Conservation (phyloP, 352 stramenopile genomes). For the Thalassiosira gravida region DNA sequence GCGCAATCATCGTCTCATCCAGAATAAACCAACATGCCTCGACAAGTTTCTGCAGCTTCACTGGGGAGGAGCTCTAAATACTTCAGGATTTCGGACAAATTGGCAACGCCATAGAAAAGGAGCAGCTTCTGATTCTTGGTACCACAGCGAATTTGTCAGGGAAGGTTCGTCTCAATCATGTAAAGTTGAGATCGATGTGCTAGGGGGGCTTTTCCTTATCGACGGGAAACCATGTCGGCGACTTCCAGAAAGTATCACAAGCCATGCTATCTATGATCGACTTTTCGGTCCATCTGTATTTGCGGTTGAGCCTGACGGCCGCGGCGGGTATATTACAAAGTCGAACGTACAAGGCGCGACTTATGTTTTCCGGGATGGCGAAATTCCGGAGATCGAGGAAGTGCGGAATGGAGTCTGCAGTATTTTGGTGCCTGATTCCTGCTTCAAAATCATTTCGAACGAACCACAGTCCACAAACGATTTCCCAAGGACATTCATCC, state of each 20-base stretch:
- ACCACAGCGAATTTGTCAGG: neutral
- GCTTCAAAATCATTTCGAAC: conserved; percentile 4
- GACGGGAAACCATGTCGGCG: conserved; percentile 23
- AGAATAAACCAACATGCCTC: neutral
- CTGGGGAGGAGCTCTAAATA: conserved; percentile 7
- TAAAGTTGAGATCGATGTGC: conserved; percentile 20
- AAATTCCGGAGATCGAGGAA: conserved; percentile 6
- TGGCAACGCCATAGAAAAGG: conserved; percentile 2
- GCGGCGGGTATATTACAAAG: conserved; percentile 13
- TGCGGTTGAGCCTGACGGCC: conserved; percentile 4
- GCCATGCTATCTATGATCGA: conserved; percentile 13
- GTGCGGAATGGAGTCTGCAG: neutral
- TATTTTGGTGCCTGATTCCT: conserved; percentile 13
- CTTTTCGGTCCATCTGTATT: conserved; percentile 20
- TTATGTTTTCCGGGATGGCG: conserved; percentile 9
- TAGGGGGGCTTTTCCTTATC: conserved; percentile 18
- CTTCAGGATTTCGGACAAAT: neutral
- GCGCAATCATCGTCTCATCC: conserved; percentile 5
- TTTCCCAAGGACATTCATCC: conserved; percentile 20
- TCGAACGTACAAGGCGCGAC: conserved; percentile 3
- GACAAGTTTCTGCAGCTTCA: conserved; percentile 18
- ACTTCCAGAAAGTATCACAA: conserved; percentile 19
- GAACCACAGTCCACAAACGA: neutral
- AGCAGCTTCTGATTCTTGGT: conserved; percentile 8
- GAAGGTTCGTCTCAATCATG: neutral